phyloP scores from a whole-genome alignment of 768 basidiomycete species.

The Suillus placidus region DNA sequence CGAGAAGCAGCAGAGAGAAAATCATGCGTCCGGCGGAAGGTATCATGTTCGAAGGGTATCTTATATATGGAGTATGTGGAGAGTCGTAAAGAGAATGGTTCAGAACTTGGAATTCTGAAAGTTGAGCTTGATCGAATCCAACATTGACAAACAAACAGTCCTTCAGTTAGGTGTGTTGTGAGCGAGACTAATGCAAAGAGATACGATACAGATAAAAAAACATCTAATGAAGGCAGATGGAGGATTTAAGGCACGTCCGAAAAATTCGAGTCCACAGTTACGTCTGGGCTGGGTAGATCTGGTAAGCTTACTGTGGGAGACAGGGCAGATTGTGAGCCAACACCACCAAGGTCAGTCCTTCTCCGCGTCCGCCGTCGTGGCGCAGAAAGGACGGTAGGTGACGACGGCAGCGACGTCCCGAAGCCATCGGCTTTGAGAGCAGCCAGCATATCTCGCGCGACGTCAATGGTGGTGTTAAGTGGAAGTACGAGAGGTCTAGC shows the following conservation, averaged over 20 bases:
- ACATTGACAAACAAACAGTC: conserved; percentile 9
- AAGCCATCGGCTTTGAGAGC: conserved; percentile 74
- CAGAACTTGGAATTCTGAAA: conserved; percentile 5
- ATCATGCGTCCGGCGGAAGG: conserved; percentile 17
- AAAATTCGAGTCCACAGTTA: conserved; percentile 29
- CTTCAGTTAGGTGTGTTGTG: conserved; percentile 11
- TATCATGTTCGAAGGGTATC: conserved; percentile 6
- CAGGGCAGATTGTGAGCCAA: conserved; percentile 32
- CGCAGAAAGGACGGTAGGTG: conserved; percentile 44
- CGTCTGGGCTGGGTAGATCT: conserved; percentile 33
- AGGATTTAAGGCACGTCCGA: conserved; percentile 30
- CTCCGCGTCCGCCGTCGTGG: conserved; percentile 31
- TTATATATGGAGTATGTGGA: neutral
- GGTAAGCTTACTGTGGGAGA: conserved; percentile 29
- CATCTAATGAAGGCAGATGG: conserved; percentile 26
- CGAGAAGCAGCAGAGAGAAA: conserved; percentile 23
- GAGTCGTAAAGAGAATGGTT: neutral
- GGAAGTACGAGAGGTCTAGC: conserved; percentile 26
- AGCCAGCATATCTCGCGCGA: conserved; percentile 77
- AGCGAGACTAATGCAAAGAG: conserved; percentile 9
- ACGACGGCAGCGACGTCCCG: conserved; percentile 46
- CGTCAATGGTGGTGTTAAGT: conserved; percentile 41
- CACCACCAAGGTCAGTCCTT: conserved; percentile 37
- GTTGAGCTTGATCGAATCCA: neutral
- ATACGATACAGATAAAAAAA: conserved; percentile 34